Evolutionary conservation across 225 moss, liverwort and hornwort genomes (phyloP), one percentile per base, ranked within the genome.

Genomic region (Marchantia paleacea): DNA sequence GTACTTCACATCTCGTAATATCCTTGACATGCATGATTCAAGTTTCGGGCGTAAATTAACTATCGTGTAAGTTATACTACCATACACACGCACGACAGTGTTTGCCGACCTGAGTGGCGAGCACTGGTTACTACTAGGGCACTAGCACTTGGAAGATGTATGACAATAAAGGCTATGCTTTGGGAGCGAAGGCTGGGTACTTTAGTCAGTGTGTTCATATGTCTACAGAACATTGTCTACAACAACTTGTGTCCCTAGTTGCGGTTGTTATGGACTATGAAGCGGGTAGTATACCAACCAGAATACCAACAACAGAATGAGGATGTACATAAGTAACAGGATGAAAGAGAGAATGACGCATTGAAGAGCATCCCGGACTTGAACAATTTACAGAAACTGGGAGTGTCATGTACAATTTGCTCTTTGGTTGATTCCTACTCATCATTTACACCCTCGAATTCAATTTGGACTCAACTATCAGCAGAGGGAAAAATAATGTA

Each of bases 381-480:
- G 47, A 60, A 75, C 30, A 47, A 76, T 76, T 76, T 76, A 76
- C 76, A 76, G 48, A 61, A 76, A 60, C 26, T 30, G 76, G 75
- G 76, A 61, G 60, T 76, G 76, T 61, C 76, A 76, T 76, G 39
- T 76, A 76, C 76, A 76, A 76, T 61, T 39, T 62, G 58, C 76
- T 31, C 57, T 75, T 19, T 76, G 19, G 29, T 39, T 61, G 31
- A 22, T 68, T 80, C 60, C 76, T 71, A 80, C 72, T 78, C 52
- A 68, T 52, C 73, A 48, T 70, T 73, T 39, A 78, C 66, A 76
- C 55, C 48, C 72, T 78, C 77, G 62, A 7, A 57, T 10, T 67
- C 48, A 83, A 75, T 69, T 55, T 63, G 39, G 62, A 80, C 25
- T 70, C 29, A 6, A 58, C 68, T 64, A 67, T 66, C 75, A 67